Percentiles rank a stretch among this genome's conserved stretches.
These are phyloP conservation scores for Rosa chinensis DNA, from an alignment of 306 rosid species.

Conservation along the genomic window DNA sequence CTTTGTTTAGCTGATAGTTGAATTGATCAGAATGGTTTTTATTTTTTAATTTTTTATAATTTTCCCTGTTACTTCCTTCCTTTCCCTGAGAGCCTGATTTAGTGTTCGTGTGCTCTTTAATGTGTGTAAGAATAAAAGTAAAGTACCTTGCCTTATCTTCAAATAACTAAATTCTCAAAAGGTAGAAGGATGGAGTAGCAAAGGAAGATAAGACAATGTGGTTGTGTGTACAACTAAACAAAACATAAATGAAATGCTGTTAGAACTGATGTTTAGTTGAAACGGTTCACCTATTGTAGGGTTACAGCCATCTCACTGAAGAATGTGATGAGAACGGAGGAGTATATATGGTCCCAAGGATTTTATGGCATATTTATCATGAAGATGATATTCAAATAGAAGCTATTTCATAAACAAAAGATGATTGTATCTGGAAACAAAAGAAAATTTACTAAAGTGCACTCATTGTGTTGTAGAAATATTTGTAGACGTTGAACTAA, in stretches of 20 bases:
- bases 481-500: not conserved
- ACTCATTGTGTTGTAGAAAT: not conserved
- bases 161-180: not conserved
- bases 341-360: not conserved
- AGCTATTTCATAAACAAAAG: conserved; percentile 13
- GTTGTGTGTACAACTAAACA: not conserved
- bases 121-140: not conserved
- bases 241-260: not conserved
- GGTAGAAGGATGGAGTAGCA: not conserved
- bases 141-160: not conserved
- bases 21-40: not conserved
- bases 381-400: not conserved
- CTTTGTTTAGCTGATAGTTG: not conserved
- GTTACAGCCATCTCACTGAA: not conserved
- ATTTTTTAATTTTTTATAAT: not conserved
- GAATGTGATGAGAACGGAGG: not conserved
- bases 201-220: not conserved
- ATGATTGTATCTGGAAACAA: not conserved
- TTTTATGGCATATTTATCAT: not conserved
- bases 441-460: not conserved
- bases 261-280: not conserved
- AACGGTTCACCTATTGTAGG: not conserved
- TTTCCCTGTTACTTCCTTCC: not conserved
- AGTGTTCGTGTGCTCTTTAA: not conserved
- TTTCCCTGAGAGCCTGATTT: not conserved